Conservation (phyloP, 345 rosid species). For the Erodium maritimum region DNA sequence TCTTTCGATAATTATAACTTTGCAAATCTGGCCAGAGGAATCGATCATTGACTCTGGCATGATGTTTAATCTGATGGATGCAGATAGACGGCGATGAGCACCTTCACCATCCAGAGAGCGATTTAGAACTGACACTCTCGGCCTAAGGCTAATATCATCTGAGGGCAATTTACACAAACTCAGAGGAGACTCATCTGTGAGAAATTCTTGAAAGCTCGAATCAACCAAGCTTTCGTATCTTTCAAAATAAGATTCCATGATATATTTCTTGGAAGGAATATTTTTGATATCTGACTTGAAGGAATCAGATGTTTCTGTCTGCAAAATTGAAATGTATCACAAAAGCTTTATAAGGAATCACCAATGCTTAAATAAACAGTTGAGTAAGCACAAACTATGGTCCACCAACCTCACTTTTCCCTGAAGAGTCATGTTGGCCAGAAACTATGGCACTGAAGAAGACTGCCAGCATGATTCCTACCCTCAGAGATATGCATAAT, state of each 20-base stretch:
- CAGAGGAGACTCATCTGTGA: conserved; percentile 15
- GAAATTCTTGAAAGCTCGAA: conserved; percentile 33
- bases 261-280: conserved; percentile 21
- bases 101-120: conserved; percentile 66
- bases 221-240: conserved; percentile 30
- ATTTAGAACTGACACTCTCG: conserved; percentile 21
- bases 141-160: conserved; percentile 10
- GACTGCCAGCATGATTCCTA: conserved; percentile 17
- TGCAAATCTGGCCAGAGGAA: conserved; percentile 17
- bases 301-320: conserved; percentile 16
- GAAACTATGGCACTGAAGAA: conserved; percentile 7
- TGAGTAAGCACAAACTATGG: neutral
- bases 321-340: conserved; percentile 6
- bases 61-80: conserved; percentile 34
- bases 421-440: conserved; percentile 8
- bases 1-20: conserved; percentile 46
- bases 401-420: conserved; percentile 20
- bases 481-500: conserved; percentile 3
- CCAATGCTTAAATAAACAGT: neutral
- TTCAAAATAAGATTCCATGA: conserved; percentile 48
- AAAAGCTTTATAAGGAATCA: neutral
- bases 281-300: neutral
- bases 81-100: conserved; percentile 63
- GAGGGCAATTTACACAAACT: conserved; percentile 21
- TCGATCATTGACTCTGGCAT: conserved; percentile 13